These are phyloP conservation scores for Paraleonurus japonicus DNA, from an alignment of 257 asterid species.

Conservation along the genomic window DNA sequence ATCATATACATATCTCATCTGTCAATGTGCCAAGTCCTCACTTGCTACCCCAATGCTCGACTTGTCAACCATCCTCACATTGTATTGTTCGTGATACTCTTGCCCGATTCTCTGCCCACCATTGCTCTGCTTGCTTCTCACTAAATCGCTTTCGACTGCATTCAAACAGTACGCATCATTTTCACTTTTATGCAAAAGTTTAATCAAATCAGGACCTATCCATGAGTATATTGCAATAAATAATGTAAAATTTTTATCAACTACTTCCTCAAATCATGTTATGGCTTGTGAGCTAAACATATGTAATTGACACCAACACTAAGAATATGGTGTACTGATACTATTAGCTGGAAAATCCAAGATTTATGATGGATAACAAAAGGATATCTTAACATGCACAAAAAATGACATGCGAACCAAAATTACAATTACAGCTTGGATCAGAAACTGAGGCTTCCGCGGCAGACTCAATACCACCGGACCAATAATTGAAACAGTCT, in stretches of 20 bases:
- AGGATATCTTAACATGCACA: too few species aligned
- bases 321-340: neutral
- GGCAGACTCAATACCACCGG: too few species aligned
- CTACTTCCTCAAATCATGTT: neutral
- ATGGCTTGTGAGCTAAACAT: neutral
- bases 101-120: constrained; percentile 84
- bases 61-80: constrained; percentile 63
- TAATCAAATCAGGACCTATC: neutral
- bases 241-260: neutral
- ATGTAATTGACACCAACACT: neutral
- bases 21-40: constrained; percentile 45
- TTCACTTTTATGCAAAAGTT: neutral
- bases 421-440: too few species aligned
- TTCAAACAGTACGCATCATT: constrained; percentile 25
- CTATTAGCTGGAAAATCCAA: neutral
- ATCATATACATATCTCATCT: constrained; percentile 20
- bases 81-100: constrained; percentile 66
- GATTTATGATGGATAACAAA: neutral
- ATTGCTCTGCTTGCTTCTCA: constrained; percentile 78
- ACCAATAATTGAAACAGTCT: too few species aligned
- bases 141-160: constrained; percentile 93
- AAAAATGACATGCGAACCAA: too few species aligned
- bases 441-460: too few species aligned
- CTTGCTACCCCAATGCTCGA: constrained; percentile 66
- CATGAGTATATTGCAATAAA: neutral